Percentiles rank a stretch among this genome's conserved stretches.
phyloP scores from a whole-genome alignment of 2,329 filamentous ascomycete species.

The Fonsecaea pugnacius region DNA sequence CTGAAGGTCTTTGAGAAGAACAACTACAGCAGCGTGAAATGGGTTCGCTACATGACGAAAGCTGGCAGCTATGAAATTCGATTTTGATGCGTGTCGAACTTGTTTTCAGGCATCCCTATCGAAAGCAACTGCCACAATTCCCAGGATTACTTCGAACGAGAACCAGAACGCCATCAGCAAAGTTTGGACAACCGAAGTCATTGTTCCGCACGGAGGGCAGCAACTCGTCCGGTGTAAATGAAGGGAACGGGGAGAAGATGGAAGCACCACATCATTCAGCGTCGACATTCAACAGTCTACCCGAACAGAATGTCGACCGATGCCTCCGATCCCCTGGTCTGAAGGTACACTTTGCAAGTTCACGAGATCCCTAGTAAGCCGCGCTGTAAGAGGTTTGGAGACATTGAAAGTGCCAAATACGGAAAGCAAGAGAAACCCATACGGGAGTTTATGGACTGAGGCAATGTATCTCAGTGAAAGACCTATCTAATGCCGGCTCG shows the following conservation, averaged over 20 bases:
- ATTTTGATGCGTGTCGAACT: slow-evolving; percentile 49
- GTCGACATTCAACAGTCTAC: not conserved
- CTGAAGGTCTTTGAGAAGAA: slow-evolving; percentile 99
- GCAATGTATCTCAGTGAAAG: not conserved
- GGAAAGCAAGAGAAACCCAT: not conserved
- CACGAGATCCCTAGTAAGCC: not conserved
- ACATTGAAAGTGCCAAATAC: not conserved
- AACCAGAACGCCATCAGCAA: not conserved
- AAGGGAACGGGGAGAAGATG: not conserved
- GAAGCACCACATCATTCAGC: not conserved
- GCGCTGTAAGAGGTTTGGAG: not conserved
- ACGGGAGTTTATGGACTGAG: not conserved
- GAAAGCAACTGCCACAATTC: not conserved
- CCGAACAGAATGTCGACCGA: not conserved
- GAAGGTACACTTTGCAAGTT: not conserved
- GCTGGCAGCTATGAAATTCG: slow-evolving; percentile 97
- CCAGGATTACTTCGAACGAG: not conserved
- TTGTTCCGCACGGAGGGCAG: not conserved
- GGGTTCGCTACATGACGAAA: slow-evolving; percentile 98
- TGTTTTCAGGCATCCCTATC: not conserved
- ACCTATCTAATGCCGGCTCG: slow-evolving; percentile 16
- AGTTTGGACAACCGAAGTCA: not conserved
- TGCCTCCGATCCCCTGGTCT: not conserved
- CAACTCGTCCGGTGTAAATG: not conserved
- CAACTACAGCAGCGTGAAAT: slow-evolving; percentile 98